phyloP scores from a whole-genome alignment of 768 basidiomycete species.

The Pulveroboletus sp. region DNA sequence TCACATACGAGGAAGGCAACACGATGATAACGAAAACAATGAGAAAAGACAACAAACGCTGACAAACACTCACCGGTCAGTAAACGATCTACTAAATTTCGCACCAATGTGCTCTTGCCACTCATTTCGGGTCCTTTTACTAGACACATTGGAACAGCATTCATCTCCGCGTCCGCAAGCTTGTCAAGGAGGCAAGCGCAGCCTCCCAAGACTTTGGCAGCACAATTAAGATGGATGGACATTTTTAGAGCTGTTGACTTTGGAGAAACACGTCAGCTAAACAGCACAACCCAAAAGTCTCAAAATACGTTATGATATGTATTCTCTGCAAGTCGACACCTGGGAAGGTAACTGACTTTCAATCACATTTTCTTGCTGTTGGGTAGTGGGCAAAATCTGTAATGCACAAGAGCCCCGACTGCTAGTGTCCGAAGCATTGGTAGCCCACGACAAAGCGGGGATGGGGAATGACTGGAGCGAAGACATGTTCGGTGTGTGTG shows the following conservation, averaged over 20 bases:
- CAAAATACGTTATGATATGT: conserved; percentile 41
- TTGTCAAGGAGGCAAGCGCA: conserved; percentile 20
- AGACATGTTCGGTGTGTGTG: conserved; percentile 50
- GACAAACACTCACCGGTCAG: conserved; percentile 44
- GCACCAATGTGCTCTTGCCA: conserved; percentile 88
- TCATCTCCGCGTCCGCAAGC: conserved; percentile 11
- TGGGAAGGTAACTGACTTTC: conserved; percentile 18
- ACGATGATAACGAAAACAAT: conserved; percentile 42
- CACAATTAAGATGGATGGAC: conserved; percentile 31
- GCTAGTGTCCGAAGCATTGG: no score
- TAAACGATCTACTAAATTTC: conserved; percentile 68
- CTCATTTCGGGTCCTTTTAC: conserved; percentile 83
- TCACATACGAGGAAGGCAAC: conserved; percentile 94
- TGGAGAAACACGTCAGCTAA: conserved; percentile 16
- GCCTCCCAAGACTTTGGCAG: conserved; percentile 36
- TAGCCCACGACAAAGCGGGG: conserved; percentile 43
- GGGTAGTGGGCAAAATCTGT: conserved; percentile 12
- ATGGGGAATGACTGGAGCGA: conserved; percentile 73
- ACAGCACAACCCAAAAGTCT: background rate
- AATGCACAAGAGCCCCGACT: conserved; percentile 12
- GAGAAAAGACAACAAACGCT: background rate
- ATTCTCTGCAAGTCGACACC: conserved; percentile 47
- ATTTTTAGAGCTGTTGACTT: conserved; percentile 30
- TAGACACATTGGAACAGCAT: conserved; percentile 43
- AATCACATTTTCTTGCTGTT: conserved; percentile 22